Evolutionary conservation across 2,329 filamentous ascomycete species (phyloP).

Genomic region (Cercospora sesami): DNA sequence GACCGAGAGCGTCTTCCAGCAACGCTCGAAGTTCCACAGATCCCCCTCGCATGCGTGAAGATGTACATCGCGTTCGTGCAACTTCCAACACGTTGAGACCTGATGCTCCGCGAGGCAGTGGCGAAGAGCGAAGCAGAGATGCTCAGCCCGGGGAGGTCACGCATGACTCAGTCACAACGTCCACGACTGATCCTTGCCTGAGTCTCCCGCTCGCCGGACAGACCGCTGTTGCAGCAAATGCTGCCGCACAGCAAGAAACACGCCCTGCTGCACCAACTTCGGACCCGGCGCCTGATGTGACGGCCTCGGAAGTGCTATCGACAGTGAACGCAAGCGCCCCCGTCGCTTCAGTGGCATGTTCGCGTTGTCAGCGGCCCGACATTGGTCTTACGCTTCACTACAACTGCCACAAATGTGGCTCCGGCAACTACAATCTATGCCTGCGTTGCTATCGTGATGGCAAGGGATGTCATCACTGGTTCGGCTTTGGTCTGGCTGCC

Average conservation of each 20-base stretch:
- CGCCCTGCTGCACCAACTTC: conserved; percentile 29
- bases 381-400: conserved; percentile 88
- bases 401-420: conserved; percentile 70
- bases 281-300: conserved; percentile 37
- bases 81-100: conserved; percentile 19
- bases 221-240: conserved; percentile 17
- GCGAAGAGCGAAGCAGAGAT: conserved; percentile 15
- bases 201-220: conserved; percentile 1
- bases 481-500: conserved; percentile 77
- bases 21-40: conserved; percentile 48
- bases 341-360: conserved; percentile 62
- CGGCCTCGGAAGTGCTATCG: conserved; percentile 53
- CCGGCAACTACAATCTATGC: conserved; percentile 77
- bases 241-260: conserved; percentile 21
- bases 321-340: background rate
- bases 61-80: conserved; percentile 26
- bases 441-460: conserved; percentile 74
- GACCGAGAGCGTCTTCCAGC: conserved; percentile 43
- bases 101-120: background rate
- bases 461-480: conserved; percentile 82
- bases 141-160: conserved; percentile 5
- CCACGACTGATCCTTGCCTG: background rate
- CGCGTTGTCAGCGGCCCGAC: conserved; percentile 66
- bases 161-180: conserved; percentile 10
- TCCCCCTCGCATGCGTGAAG: conserved; percentile 35